phyloP scores from a whole-genome alignment of 768 basidiomycete species.

The Kondoa malvinella region DNA sequence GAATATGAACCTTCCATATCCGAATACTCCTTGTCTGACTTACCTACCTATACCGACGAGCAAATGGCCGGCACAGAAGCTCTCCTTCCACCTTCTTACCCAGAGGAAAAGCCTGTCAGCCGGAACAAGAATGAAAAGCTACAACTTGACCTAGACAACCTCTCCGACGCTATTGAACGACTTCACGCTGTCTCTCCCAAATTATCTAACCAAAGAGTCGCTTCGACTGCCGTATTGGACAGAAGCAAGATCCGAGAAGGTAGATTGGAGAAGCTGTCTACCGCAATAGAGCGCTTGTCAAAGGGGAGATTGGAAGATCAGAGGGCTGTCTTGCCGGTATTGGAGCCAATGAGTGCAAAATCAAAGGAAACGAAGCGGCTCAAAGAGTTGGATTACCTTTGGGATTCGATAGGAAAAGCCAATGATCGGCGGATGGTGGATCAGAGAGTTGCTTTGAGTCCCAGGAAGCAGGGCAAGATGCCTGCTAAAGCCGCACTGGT shows the following conservation, averaged over 20 bases:
- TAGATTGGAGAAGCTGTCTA: constrained; percentile 43
- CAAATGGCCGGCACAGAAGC: not conserved
- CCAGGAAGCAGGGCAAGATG: not conserved
- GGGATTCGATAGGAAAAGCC: constrained; percentile 40
- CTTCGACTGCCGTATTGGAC: constrained; percentile 40
- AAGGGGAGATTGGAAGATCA: constrained; percentile 29
- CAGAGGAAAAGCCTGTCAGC: not conserved
- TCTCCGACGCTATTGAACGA: constrained; percentile 75
- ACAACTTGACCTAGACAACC: constrained; percentile 60
- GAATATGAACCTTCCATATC: constrained; percentile 4
- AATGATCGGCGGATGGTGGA: constrained; percentile 49
- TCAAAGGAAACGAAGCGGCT: constrained; percentile 2
- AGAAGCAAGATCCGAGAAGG: constrained; percentile 52
- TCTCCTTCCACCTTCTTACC: not conserved
- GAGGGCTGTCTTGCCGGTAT: constrained; percentile 19
- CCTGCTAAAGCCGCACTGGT: constrained; percentile 5
- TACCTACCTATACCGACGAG: not conserved
- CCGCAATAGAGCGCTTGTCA: constrained; percentile 28
- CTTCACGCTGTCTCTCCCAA: constrained; percentile 74
- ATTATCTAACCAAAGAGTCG: constrained; percentile 79
- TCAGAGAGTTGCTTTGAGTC: constrained; percentile 43
- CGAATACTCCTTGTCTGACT: constrained; percentile 2
- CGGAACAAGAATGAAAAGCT: constrained; percentile 50
- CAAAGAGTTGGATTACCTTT: constrained; percentile 8
- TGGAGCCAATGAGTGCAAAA: not conserved